These are phyloP conservation scores for Saccharata proteae DNA, from an alignment of 2,329 filamentous ascomycete genomes.

Conservation along the genomic window DNA sequence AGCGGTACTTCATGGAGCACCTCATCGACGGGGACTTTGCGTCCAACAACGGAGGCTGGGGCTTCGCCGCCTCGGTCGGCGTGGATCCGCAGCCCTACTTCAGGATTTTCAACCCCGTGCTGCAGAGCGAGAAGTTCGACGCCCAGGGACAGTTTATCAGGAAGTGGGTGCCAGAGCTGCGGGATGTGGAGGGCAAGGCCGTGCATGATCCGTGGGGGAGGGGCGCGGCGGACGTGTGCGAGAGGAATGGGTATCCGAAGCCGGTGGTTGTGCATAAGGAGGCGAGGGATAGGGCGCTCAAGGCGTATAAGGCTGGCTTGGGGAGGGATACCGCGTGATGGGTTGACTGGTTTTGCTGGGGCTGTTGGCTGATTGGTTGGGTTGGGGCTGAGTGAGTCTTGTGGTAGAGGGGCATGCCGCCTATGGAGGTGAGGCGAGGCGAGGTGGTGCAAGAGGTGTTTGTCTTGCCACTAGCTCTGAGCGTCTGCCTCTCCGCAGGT, in stretches of 20 bases:
- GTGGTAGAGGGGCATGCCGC: no score
- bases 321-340: conserved; percentile 36
- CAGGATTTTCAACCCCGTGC: conserved; percentile 73
- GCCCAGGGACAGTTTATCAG: conserved; percentile 66
- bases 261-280: conserved; percentile 64
- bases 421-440: no score
- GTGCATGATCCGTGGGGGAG: conserved; percentile 72
- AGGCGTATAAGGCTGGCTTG: conserved; percentile 56
- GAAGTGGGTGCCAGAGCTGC: conserved; percentile 69
- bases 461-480: no score
- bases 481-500: no score
- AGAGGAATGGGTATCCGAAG: conserved; percentile 59
- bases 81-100: conserved; percentile 87
- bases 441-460: no score
- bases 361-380: no score
- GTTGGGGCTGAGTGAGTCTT: no score
- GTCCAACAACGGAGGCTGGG: conserved; percentile 63
- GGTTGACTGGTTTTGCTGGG: not conserved
- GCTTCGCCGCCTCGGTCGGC: conserved; percentile 53
- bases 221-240: conserved; percentile 46
- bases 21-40: conserved; percentile 71
- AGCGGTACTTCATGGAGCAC: conserved; percentile 71
- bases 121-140: conserved; percentile 83
- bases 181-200: conserved; percentile 49
- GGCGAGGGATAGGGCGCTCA: conserved; percentile 54